Evolutionary conservation across 371 early-diverging fungal genomes (phyloP).

Genomic region (Actinomortierella wolfii): DNA sequence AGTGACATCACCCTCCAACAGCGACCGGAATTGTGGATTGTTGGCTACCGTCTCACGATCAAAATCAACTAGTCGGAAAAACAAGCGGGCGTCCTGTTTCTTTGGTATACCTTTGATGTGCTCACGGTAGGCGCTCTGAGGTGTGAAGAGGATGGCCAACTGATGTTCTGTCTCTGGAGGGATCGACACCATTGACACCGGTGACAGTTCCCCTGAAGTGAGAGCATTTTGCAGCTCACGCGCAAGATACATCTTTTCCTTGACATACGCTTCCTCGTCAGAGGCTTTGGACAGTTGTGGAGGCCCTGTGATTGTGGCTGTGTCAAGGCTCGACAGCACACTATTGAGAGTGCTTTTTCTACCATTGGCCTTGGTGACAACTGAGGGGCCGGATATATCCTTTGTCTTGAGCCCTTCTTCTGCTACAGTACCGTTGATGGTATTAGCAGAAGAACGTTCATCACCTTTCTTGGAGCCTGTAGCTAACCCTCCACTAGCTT

Average conservation of each 20-base stretch:
- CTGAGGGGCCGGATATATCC: too few species aligned
- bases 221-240: constrained; percentile 79
- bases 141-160: constrained; percentile 82
- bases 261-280: constrained; percentile 86
- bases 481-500: too few species aligned
- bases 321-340: too few species aligned
- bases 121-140: constrained; percentile 57
- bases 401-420: too few species aligned
- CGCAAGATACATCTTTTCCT: constrained; percentile 73
- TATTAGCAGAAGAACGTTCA: too few species aligned
- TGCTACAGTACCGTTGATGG: too few species aligned
- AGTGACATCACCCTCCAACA: constrained; percentile 59
- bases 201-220: constrained; percentile 71
- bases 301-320: too few species aligned
- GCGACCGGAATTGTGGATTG: constrained; percentile 72
- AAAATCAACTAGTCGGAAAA: constrained; percentile 79
- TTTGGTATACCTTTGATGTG: constrained; percentile 76
- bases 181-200: constrained; percentile 66
- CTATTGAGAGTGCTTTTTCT: too few species aligned
- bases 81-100: constrained; percentile 82
- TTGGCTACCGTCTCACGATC: constrained; percentile 68
- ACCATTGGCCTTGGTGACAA: too few species aligned
- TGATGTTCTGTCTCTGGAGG: constrained; percentile 71
- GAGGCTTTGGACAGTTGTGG: constrained; percentile 70
- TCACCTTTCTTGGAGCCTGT: too few species aligned